Percentiles rank a stretch among this genome's conserved stretches.
phyloP scores from a whole-genome alignment of 2,329 filamentous ascomycete species.

The Sclerotinia sclerotiorum region DNA sequence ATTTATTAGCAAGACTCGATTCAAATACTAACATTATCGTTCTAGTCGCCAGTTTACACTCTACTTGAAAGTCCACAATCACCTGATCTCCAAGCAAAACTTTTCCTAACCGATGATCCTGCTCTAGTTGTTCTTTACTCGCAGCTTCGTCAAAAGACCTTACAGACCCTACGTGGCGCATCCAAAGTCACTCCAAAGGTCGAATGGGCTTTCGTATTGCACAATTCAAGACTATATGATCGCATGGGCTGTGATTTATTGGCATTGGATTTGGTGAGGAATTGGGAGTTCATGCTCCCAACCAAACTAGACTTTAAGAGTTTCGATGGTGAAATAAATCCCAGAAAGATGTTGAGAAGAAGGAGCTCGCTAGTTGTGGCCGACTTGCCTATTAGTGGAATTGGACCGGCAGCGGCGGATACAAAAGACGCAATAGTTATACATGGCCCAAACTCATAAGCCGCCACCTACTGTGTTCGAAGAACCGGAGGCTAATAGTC shows the following conservation, averaged over 20 bases:
- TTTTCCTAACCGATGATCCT: conserved; percentile 88
- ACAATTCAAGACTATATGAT: conserved; percentile 80
- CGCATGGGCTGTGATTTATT: conserved; percentile 93
- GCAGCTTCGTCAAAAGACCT: conserved; percentile 75
- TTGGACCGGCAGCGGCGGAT: conserved; percentile 39
- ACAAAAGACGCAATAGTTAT: conserved; percentile 36
- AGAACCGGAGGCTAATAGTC: conserved; percentile 84
- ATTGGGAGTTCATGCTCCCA: conserved; percentile 75
- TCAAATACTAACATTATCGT: neutral
- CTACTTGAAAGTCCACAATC: conserved; percentile 68
- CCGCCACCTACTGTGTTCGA: conserved; percentile 76
- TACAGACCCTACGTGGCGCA: conserved; percentile 83
- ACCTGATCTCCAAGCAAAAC: conserved; percentile 70
- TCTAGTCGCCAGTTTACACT: conserved; percentile 72
- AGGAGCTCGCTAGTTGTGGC: conserved; percentile 78
- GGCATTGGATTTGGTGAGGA: conserved; percentile 75
- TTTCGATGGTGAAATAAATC: conserved; percentile 35
- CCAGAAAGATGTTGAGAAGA: conserved; percentile 64
- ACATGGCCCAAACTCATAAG: conserved; percentile 42
- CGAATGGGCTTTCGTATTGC: conserved; percentile 87
- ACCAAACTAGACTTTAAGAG: conserved; percentile 47
- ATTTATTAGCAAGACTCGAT: conserved; percentile 19
- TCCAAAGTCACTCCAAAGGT: conserved; percentile 74
- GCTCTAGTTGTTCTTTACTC: conserved; percentile 84
- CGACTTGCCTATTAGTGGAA: conserved; percentile 58